Evolutionary conservation across 1,284 basidiomycete genomes (phyloP), one percentile per base, ranked within the genome.

Genomic region (Neonothopanus nambi): DNA sequence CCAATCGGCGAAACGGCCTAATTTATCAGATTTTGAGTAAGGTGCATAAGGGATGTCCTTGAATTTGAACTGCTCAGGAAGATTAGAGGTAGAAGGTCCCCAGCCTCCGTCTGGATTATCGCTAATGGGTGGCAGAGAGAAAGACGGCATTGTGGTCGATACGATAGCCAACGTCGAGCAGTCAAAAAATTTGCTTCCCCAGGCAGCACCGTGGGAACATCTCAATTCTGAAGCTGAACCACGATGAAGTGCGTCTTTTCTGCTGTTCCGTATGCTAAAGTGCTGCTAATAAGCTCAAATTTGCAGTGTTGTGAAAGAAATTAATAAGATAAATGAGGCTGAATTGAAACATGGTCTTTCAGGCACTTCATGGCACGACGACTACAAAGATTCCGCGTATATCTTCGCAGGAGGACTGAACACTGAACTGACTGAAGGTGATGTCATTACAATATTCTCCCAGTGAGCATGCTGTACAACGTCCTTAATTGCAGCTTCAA

Each of bases 1-100:
- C 95, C 96, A 99, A 78, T 99, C 96, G 55, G 96, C 96, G 67
- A 99, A 93, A 57, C 95, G 90, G 53, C 93, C 94, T 57, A 99
- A 87, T 73, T 98, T 98, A 80, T 99, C 96, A 52, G 92, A 89
- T 84, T 98, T 98, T 72, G 94, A 94, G 79, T 93, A 98, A 4
- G 95, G 95, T 1, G 95, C 93, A 68, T 98, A 98, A 36, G 95
- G 95, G 59, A 98, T 95, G 66, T 92, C 90, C 67, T 85, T 88
- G 77, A 92, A 92, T 70, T 89, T 89, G 78, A 90, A 91, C 57
- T 88, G 82, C 37, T 85, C 76, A 7, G 89, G 89, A 18, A 89
- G 73, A 67, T 86, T 87, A 1, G 86, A 85, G 2, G 82, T 75
- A 2, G 89, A 91, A 4, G 89, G 89, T 1, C 89, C 89, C 89